A percentile compares a stretch with the other conserved stretches of the same genome.
Conservation (phyloP, 2,329 filamentous ascomycete genomes). For the Scytalidium sp. region DNA sequence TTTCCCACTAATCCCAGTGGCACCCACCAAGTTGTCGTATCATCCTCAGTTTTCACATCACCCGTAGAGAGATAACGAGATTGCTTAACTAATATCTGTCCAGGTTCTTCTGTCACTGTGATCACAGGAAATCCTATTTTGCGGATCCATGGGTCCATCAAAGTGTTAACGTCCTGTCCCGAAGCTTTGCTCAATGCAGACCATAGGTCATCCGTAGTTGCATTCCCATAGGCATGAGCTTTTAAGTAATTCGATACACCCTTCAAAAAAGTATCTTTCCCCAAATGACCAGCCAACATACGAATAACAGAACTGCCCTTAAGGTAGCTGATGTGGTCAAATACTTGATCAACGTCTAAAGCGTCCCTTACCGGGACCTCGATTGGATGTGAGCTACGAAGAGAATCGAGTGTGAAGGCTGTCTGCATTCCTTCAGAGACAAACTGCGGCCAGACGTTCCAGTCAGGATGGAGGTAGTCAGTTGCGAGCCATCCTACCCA, state of each 20-base stretch:
- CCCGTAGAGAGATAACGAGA: slow-evolving; percentile 88
- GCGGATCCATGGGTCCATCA: slow-evolving; percentile 95
- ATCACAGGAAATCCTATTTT: slow-evolving; percentile 94
- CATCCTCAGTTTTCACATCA: slow-evolving; percentile 86
- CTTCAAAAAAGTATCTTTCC: slow-evolving; percentile 82
- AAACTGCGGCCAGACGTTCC: slow-evolving; percentile 98
- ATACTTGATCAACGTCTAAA: slow-evolving; percentile 95
- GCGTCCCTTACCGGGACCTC: slow-evolving; percentile 93
- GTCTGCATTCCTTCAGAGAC: slow-evolving; percentile 92
- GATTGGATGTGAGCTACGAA: slow-evolving; percentile 91
- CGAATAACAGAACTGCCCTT: slow-evolving; percentile 96
- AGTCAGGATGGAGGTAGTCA: slow-evolving; percentile 90
- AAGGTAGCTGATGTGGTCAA: slow-evolving; percentile 93
- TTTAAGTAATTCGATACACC: slow-evolving; percentile 90
- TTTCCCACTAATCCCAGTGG: slow-evolving; percentile 83
- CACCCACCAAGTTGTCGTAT: slow-evolving; percentile 93
- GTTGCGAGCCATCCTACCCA: slow-evolving; percentile 96
- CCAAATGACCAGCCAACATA: slow-evolving; percentile 91
- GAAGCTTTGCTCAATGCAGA: slow-evolving; percentile 82
- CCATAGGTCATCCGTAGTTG: slow-evolving; percentile 91
- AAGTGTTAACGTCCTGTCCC: slow-evolving; percentile 76
- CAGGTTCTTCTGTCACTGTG: slow-evolving; percentile 78
- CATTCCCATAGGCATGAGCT: slow-evolving; percentile 83
- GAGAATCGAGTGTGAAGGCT: slow-evolving; percentile 84
- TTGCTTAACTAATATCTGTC: slow-evolving; percentile 80